These are phyloP conservation scores for Chionographis japonica DNA, from an alignment of 106 monocot genomes.

Conservation along the genomic window DNA sequence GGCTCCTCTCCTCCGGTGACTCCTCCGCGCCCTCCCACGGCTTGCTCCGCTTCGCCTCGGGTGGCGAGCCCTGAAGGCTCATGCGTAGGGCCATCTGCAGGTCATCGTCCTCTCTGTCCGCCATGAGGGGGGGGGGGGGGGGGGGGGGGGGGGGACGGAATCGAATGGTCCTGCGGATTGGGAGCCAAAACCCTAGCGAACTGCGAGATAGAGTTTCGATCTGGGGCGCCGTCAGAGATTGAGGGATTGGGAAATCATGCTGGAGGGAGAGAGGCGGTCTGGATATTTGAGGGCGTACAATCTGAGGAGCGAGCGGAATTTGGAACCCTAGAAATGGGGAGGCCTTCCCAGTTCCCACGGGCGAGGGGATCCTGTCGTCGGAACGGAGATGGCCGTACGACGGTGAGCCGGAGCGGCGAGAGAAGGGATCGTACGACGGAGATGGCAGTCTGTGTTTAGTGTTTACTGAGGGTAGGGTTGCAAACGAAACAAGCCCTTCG, in stretches of 20 bases:
- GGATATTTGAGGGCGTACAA: not conserved
- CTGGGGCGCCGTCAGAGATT: not conserved
- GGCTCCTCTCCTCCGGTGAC: constrained; percentile 55
- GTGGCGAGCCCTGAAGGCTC: constrained; percentile 84
- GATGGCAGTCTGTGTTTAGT: no score
- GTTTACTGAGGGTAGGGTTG: no score
- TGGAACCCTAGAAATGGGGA: constrained; percentile 16
- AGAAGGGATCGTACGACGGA: no score
- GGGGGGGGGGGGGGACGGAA: not conserved
- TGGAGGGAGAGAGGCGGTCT: not conserved
- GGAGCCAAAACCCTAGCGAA: not conserved
- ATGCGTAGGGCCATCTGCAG: constrained; percentile 95
- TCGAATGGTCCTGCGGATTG: not conserved
- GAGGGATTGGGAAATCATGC: not conserved
- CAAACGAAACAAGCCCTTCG: no score
- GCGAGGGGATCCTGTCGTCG: not conserved
- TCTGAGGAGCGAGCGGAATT: not conserved
- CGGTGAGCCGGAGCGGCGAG: not conserved
- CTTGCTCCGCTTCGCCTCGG: constrained; percentile 92
- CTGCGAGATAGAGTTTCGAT: not conserved
- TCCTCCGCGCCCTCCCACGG: constrained; percentile 51
- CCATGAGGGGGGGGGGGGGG: constrained; percentile 18
- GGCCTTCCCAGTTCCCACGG: not conserved
- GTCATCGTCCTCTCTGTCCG: constrained; percentile 85
- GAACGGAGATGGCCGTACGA: constrained; percentile 2